A percentile compares a stretch with the other conserved stretches of the same genome.
These are phyloP conservation scores for Ganoderma lucidum DNA, from an alignment of 1,284 basidiomycete species.

Conservation along the genomic window DNA sequence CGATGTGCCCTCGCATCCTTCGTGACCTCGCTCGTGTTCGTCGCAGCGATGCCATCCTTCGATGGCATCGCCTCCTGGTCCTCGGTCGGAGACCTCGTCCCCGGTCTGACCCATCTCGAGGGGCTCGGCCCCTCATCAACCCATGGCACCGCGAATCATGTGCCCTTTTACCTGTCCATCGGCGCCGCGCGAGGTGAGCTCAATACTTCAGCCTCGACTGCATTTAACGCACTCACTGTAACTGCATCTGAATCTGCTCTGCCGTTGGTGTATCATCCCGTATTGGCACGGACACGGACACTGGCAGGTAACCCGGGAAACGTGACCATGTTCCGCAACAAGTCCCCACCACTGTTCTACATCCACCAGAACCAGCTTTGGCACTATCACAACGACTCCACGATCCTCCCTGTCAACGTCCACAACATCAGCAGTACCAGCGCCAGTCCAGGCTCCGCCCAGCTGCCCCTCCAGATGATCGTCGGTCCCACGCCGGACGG, in stretches of 20 bases:
- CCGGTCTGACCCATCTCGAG: constrained; percentile 56
- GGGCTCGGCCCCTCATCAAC: constrained; percentile 46
- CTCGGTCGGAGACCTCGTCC: constrained; percentile 56
- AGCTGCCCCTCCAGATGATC: constrained; percentile 56
- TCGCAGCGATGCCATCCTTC: constrained; percentile 55
- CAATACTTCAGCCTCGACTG: constrained; percentile 6
- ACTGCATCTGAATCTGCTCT: constrained; percentile 9
- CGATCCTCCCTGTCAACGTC: constrained; percentile 61
- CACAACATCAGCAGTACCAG: constrained; percentile 52
- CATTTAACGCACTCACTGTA: constrained; percentile 7
- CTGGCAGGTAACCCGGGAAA: constrained; percentile 42
- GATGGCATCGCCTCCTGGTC: constrained; percentile 50
- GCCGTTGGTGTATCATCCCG: background rate
- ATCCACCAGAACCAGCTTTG: constrained; percentile 59
- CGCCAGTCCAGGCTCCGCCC: constrained; percentile 33
- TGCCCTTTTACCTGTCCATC: constrained; percentile 50
- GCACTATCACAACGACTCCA: constrained; percentile 62
- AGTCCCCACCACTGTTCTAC: constrained; percentile 57
- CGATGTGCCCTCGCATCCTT: constrained; percentile 33
- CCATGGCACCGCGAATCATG: constrained; percentile 21
- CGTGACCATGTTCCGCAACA: constrained; percentile 40
- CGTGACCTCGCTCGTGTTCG: constrained; percentile 34
- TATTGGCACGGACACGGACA: background rate
- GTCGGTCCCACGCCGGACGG: constrained; percentile 49
- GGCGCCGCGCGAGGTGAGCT: constrained; percentile 35